Base-by-base conservation (phyloP, 2,329 filamentous ascomycete genomes). In the Lasiodiplodia gonubiensis region DNA sequence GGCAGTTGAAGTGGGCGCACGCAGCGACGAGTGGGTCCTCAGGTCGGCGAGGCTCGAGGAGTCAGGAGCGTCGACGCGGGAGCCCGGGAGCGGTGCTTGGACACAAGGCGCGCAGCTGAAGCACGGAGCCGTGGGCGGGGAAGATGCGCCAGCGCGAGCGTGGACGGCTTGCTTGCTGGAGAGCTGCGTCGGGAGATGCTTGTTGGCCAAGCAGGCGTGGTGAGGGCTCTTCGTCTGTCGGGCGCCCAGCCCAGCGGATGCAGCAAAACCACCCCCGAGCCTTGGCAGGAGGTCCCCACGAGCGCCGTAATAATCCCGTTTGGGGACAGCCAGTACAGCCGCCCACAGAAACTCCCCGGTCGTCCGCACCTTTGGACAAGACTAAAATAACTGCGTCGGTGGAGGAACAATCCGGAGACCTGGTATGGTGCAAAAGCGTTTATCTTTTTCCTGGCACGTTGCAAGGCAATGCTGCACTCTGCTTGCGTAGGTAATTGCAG, bases 11-110 rank as follows among this genome's bases (percentile, higher is more conserved):
- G 61, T 66, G 60, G 39, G 65, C 68, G 68, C 55, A 53, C 57
- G 61, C 68, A 68, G n/a, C 30, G 77, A 76, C 48, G 66, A 55
- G 66, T 67, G 66, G 66, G 66, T 67, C 66, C 66, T 67, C 59
- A 48, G 23, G 49, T 46, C 60, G 60, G 67, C 67, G 54, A 66
- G 67, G 60, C 61, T 68, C 64, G 67, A 59, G 54, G 61, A 66
- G 67, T 68, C 60, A 66, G 67, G 66, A 53, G 59, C 54, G 54
- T 48, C 42, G 55, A 48, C 65, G 55, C 54, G 65, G 65, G 65
- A 49, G 64, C 42, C 53, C 54, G 52, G 64, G 59, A 63, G 59
- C 27, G 23, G 46, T 23, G 46, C 59, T n/a, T 27, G n/a, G 46
- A 46, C 42, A 51, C 59, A 46, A 52, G 12, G 46, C 46, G 46